Base-by-base conservation (phyloP, 345 rosid species). In the Acer negundo region DNA sequence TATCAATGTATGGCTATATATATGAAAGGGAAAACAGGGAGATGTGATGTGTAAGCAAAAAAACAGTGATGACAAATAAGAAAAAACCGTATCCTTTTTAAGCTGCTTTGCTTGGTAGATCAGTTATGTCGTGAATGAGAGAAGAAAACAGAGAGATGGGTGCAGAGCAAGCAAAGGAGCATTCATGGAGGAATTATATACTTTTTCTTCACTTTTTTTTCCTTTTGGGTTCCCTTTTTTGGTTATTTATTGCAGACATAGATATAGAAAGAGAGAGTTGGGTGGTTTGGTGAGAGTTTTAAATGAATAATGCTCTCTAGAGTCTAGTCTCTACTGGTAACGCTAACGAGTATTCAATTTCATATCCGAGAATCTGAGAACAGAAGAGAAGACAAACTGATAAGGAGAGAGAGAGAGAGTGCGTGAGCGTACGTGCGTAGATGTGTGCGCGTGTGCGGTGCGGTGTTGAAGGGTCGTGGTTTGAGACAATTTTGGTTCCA, bases 91-190 rank as follows among this genome's bases (percentile, higher is more conserved):
- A 40, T 31, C 17, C 72, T 42, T 22, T 56, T 49, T 42, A 17
- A 66, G 76, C 78, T 84, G 55, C 81, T 80, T 89, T 86, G 83
- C 90, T 87, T 87, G 86, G 79, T 72, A 74, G 80, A 72, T 85
- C 87, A 75, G 90, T 62, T 49, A 31, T 15, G 69, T 42, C 56
- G 75, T 42, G 31, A 75, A 67, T 17, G 15, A 80, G 53, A 76
- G 42, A 65, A 9, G 72, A 3, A 12, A 53, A 40, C 38, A 73
- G 58, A 65, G 62, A 40, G 31, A 63, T 61, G 78, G 84, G 80
- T 79, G 82, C 68, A 28, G 68, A 79, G 55, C 80, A 87, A 79
- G 87, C 81, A 81, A 86, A 56, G 83, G 15, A 78, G 86, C 85
- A 83, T 78, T 85, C 87, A 83, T 86, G 84, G 80, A 75, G 66